Percentiles rank a stretch among this genome's conserved stretches.
These are phyloP conservation scores for Gentiana macrophylla DNA, from an alignment of 257 asterid genomes.

Conservation along the genomic window DNA sequence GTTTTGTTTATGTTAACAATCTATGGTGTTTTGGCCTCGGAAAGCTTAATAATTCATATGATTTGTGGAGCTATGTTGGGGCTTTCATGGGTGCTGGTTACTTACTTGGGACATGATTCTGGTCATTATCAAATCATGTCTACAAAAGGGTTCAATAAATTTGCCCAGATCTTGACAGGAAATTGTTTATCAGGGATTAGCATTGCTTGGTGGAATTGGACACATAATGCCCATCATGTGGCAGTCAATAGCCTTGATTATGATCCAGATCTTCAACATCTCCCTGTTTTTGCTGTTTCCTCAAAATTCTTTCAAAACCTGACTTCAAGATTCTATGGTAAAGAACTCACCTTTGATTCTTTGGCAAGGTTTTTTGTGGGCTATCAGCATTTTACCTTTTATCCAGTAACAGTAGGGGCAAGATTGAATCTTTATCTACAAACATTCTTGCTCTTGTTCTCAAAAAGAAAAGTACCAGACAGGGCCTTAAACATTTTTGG, in stretches of 20 bases:
- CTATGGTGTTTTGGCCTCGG: conserved; percentile 24
- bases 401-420: too few species aligned
- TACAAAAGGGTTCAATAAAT: conserved; percentile 30
- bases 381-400: too few species aligned
- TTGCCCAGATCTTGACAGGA: conserved; percentile 58
- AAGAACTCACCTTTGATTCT: too few species aligned
- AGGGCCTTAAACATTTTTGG: too few species aligned
- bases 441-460: conserved; percentile 37
- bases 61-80: conserved; percentile 29
- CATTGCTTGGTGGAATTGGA: conserved; percentile 99
- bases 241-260: conserved; percentile 18
- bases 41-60: conserved; percentile 20
- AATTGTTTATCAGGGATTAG: conserved; percentile 87
- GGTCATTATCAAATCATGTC: conserved; percentile 79
- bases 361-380: too few species aligned
- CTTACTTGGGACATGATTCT: conserved; percentile 20
- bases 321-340: too few species aligned
- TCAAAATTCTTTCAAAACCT: too few species aligned
- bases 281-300: too few species aligned
- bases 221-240: conserved; percentile 78
- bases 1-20: too few species aligned
- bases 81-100: conserved; percentile 34
- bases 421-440: conserved; percentile 11
- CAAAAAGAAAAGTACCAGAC: conserved; percentile 18
- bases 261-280: too few species aligned